Percentiles rank a stretch among this genome's conserved stretches.
These are phyloP conservation scores for Xylaria digitata DNA, from an alignment of 2,329 filamentous ascomycete genomes.

Conservation along the genomic window DNA sequence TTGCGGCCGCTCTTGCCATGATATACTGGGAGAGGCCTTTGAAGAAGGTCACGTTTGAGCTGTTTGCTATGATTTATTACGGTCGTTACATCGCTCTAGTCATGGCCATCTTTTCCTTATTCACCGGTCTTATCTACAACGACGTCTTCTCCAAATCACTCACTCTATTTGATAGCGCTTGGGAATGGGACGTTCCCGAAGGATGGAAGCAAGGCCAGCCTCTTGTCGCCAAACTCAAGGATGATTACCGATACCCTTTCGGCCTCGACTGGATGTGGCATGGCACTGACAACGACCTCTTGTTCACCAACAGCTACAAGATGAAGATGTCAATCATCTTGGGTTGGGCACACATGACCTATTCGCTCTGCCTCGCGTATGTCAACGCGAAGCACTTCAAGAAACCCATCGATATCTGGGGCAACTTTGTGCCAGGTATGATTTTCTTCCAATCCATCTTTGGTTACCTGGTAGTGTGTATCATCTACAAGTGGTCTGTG, in stretches of 20 bases:
- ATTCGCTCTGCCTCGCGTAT: constrained; percentile 91
- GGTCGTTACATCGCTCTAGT: constrained; percentile 98
- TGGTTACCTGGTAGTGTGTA: constrained; percentile 92
- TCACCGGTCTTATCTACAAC: constrained; percentile 97
- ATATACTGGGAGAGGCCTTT: constrained; percentile 96
- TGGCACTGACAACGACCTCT: constrained; percentile 90
- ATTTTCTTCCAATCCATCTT: constrained; percentile 99
- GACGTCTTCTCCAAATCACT: constrained; percentile 96
- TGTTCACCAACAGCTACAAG: constrained; percentile 99
- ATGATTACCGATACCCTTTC: constrained; percentile 89
- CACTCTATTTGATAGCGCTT: constrained; percentile 88
- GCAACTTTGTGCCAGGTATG: constrained; percentile 97
- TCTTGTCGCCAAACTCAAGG: constrained; percentile 74
- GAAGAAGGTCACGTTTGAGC: constrained; percentile 91
- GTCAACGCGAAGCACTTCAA: constrained; percentile 97
- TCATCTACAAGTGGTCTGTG: constrained; percentile 96
- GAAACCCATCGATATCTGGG: constrained; percentile 94
- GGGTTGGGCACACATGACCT: constrained; percentile 99
- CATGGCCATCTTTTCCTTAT: constrained; percentile 98
- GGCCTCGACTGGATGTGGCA: constrained; percentile 98
- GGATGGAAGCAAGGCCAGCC: constrained; percentile 73
- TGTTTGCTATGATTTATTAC: constrained; percentile 99
- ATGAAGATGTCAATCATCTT: constrained; percentile 99
- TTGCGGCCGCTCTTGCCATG: constrained; percentile 85
- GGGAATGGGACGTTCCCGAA: constrained; percentile 79